Percentiles rank a stretch among this genome's conserved stretches.
phyloP scores from a whole-genome alignment of 2,329 filamentous ascomycete genomes.

The Metarhizium guizhouense region DNA sequence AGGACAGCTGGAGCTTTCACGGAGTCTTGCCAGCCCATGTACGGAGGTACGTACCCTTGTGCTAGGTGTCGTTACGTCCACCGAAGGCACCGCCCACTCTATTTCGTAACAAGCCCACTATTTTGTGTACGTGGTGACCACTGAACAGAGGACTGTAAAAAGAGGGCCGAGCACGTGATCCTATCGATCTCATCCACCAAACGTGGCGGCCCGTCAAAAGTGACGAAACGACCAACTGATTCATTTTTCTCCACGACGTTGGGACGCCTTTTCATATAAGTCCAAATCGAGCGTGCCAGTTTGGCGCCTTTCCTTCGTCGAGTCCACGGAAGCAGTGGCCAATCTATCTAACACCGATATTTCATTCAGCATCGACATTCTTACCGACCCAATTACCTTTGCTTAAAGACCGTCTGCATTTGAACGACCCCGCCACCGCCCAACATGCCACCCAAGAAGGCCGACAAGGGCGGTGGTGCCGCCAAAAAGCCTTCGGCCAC shows the following conservation, averaged over 20 bases:
- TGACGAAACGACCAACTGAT: slow-evolving; percentile 6
- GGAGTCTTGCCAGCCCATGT: background rate
- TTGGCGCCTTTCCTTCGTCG: background rate
- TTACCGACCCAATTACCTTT: background rate
- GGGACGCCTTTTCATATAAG: slow-evolving; percentile 2
- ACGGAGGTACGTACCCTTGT: background rate
- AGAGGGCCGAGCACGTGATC: slow-evolving; percentile 15
- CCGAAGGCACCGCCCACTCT: no score
- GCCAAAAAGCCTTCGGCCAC: slow-evolving; percentile 46
- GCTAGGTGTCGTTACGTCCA: background rate
- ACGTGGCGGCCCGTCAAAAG: slow-evolving; percentile 11
- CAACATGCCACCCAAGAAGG: slow-evolving; percentile 67
- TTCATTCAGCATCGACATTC: background rate
- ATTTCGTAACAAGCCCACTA: no score
- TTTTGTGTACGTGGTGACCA: no score
- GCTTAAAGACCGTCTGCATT: background rate
- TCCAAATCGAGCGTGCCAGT: background rate
- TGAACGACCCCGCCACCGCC: slow-evolving; percentile 19
- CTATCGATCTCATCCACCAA: slow-evolving; percentile 17
- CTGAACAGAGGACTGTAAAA: background rate
- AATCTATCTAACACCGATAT: background rate
- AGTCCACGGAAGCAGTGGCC: background rate
- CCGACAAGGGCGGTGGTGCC: slow-evolving; percentile 38
- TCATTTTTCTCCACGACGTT: slow-evolving; percentile 9
- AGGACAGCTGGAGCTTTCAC: slow-evolving; percentile 13